phyloP scores from a whole-genome alignment of 2,329 filamentous ascomycete species.

The Aspergillus niger region DNA sequence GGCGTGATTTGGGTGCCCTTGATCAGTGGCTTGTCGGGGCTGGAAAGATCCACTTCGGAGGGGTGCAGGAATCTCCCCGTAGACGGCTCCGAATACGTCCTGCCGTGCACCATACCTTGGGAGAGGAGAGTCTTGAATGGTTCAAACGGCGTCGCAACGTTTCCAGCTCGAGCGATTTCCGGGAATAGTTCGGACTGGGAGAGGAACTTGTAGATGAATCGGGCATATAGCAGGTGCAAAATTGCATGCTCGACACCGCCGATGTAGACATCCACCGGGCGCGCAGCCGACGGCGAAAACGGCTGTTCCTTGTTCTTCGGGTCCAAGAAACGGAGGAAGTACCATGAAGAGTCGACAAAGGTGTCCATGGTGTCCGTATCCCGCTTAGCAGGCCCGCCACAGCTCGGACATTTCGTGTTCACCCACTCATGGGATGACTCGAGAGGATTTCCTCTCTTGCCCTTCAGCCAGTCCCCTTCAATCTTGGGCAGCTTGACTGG shows the following conservation, averaged over 20 bases:
- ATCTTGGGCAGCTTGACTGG: conserved; percentile 75
- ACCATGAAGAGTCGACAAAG: conserved; percentile 95
- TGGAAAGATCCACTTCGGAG: conserved; percentile 68
- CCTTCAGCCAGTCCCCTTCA: conserved; percentile 66
- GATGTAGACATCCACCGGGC: conserved; percentile 86
- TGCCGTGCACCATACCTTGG: conserved; percentile 92
- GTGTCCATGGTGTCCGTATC: conserved; percentile 97
- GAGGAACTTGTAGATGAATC: conserved; percentile 88
- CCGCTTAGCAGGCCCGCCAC: conserved; percentile 68
- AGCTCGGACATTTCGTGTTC: conserved; percentile 72
- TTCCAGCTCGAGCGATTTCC: conserved; percentile 37
- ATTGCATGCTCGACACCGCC: conserved; percentile 91
- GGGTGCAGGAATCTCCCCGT: conserved; percentile 77
- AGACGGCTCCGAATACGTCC: conserved; percentile 73
- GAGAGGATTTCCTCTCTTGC: conserved; percentile 74
- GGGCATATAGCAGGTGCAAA: conserved; percentile 81
- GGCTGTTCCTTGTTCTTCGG: conserved; percentile 63
- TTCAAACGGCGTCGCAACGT: conserved; percentile 55
- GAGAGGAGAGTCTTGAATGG: conserved; percentile 82
- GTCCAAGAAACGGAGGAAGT: conserved; percentile 79
- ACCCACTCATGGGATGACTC: conserved; percentile 72
- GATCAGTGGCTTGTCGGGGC: conserved; percentile 61
- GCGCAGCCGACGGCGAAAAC: conserved; percentile 59
- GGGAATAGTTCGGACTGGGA: conserved; percentile 52
- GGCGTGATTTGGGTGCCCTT: conserved; percentile 61